Base-by-base conservation (phyloP, 495 filamentous ascomycete genomes). In the Aspergillus cristatus region DNA sequence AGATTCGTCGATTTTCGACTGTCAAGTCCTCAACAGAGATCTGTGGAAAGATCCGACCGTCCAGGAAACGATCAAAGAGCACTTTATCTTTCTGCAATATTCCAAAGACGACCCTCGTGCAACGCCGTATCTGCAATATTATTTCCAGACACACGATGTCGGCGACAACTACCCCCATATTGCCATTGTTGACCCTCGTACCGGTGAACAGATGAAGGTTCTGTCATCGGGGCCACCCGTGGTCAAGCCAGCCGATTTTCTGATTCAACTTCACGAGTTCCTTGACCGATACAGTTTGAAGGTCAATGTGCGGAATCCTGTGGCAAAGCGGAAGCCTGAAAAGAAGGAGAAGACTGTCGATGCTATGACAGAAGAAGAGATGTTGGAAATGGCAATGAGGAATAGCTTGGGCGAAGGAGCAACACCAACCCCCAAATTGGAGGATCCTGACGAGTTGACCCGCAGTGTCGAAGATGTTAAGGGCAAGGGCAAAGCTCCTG, bases 1-100 rank as follows among this genome's bases (percentile, higher is more conserved):
- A 62, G 89, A 98, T 55, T 71, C 81, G 24, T 81, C 84, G 3
- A 74, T 94, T 29, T 98, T 97, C 50, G 79, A 89, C 55, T 97
- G 91, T 53, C 93, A 97, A 53, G 65, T 82, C 2, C 68, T 98
- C 11, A 98, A 98, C 53, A 75, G 91, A 15, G 91, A 98, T 53
- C 74, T 96, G 32, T 98, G 91, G 91, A 97, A 96, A 58, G 78
- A 90, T 43, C 48, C 71, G 35, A 69, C 76, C 7, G 78, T 98
- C 37, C 74, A 72, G 50, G 78, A 84, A 11, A 82, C 94, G 1
- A 69, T 98, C 28, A 76, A 73, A 56, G 87, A 95, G 53, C 86
- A 94, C 55, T 98, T 97, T 51, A 72, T 98, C 38, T 97, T 98
- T 58, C 67, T 97, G 51, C 91, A 98, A 54, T 94, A 84, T 62